These are phyloP conservation scores for Aphanomyces cochlioides DNA, from an alignment of 352 stramenopile species.

Conservation along the genomic window DNA sequence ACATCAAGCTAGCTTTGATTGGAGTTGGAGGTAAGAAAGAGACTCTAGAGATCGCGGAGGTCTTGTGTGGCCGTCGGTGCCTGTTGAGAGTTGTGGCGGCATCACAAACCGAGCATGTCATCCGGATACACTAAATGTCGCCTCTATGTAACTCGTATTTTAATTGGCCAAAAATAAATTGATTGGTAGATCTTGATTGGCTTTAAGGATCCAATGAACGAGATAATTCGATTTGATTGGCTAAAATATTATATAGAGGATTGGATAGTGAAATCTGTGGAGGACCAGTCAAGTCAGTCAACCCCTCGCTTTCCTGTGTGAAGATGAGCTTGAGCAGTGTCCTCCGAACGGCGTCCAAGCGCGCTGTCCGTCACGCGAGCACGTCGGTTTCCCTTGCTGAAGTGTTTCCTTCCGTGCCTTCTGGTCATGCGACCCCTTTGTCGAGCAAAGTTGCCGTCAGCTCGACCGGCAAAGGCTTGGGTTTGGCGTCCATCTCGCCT, in stretches of 20 bases:
- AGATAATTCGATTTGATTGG: conserved; percentile 10
- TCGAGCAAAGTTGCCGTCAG: conserved; percentile 20
- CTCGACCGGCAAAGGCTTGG: conserved; percentile 16
- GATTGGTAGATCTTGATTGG: background rate
- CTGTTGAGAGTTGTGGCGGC: too few species aligned
- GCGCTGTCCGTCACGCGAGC: conserved; percentile 8
- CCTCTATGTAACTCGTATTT: conserved; percentile 2
- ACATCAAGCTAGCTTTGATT: too few species aligned
- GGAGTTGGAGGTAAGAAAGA: too few species aligned
- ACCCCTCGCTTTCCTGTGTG: conserved; percentile 14
- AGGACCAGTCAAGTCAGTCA: conserved; percentile 32
- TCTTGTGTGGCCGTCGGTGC: too few species aligned
- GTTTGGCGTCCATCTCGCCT: conserved; percentile 16
- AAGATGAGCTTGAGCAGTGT: conserved; percentile 30
- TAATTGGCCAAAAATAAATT: conserved; percentile 2
- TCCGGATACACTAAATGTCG: conserved; percentile 14
- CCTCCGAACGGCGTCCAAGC: conserved; percentile 23
- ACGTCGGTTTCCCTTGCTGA: conserved; percentile 13
- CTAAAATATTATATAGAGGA: background rate
- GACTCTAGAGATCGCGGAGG: too few species aligned
- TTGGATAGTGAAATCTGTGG: conserved; percentile 12
- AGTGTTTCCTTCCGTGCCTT: conserved; percentile 21
- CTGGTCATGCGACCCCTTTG: conserved; percentile 9
- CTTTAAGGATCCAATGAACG: background rate
- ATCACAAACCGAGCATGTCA: background rate